Base-by-base conservation (phyloP, 106 monocot species). In the Dendrobium catenatum region DNA sequence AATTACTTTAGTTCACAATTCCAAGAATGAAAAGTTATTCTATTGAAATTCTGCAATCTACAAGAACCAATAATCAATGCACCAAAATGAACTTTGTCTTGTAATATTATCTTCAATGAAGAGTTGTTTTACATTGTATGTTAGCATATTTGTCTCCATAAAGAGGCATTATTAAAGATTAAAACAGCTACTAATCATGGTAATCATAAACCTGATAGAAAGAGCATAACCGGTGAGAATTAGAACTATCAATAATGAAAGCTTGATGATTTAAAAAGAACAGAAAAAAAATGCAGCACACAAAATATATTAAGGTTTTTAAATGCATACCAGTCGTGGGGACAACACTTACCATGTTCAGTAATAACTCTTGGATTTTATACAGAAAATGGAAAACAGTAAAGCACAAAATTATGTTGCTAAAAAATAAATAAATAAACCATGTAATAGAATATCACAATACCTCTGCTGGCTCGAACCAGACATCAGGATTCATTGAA, bases 391-490 rank as follows among this genome's bases (percentile, higher is more conserved):
- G 37, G 37, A 70, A 70, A 70, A 70, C 31, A 70, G 1, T 70
- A 22, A 5, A 70, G 31, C 29, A 33, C 24, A 24, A 70, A 70
- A 70, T 37, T 33, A 70, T 70, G 70, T 70, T 37, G 11, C 15
- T 70, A 70, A 37, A 70, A 70, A 37, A 51, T 51, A 48, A 48
- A 61, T 24, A 74, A 2, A 74, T 44, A 42, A 44, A 44, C 6
- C 43, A 43, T 74, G 2, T 33, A 40, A 74, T 76, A 24, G 26
- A 22, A 47, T 76, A 49, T 44, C n/a, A 20, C 13, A 42, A 49
- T 89, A 97, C 99, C 99, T 95, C 88, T 73, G 91, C 84, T 61
- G 99, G 99, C 82, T 99, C 95, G 77, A 99, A 99, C 99, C 99
- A 99, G 42, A 99, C 99, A 90, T 99, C 99, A 80, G 99, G 99